Evolutionary conservation across 2,329 filamentous ascomycete genomes (phyloP).

Genomic region (Clarireedia hainanense): DNA sequence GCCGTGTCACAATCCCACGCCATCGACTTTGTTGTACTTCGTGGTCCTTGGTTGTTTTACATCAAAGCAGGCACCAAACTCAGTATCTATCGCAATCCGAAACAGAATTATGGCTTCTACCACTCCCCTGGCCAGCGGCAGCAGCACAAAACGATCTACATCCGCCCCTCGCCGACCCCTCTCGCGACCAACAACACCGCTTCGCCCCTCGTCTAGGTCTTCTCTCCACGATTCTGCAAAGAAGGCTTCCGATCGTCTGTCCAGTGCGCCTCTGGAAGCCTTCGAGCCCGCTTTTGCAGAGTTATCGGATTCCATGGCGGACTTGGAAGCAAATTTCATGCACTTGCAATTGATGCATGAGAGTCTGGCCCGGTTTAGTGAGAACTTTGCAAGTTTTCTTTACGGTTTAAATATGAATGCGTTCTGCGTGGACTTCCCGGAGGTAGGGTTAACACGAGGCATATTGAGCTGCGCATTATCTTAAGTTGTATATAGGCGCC

Average conservation of each 20-base stretch:
- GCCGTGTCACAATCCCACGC: too few relatives aligned
- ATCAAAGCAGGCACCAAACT: too few relatives aligned
- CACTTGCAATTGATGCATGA: conserved; percentile 96
- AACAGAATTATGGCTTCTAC: conserved; percentile 18
- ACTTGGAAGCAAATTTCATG: conserved; percentile 95
- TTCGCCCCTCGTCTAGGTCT: conserved; percentile 82
- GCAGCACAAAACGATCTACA: conserved; percentile 23
- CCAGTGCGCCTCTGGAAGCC: conserved; percentile 63
- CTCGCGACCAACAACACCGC: conserved; percentile 73
- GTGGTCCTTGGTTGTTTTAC: too few relatives aligned
- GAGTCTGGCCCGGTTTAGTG: conserved; percentile 83
- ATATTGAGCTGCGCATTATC: not conserved
- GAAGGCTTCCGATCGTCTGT: conserved; percentile 42
- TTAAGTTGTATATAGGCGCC: conserved; percentile 53
- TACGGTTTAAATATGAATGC: conserved; percentile 99
- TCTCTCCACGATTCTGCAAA: conserved; percentile 69
- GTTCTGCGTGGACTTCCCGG: conserved; percentile 95
- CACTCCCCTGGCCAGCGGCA: conserved; percentile 23
- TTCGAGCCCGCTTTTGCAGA: conserved; percentile 91
- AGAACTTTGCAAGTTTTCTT: conserved; percentile 91
- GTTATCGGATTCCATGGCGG: conserved; percentile 86
- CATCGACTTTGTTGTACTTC: too few relatives aligned
- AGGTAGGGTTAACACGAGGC: conserved; percentile 47
- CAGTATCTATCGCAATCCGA: too few relatives aligned
- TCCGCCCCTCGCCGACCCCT: conserved; percentile 23